A percentile compares a stretch with the other conserved stretches of the same genome.
Evolutionary conservation across 345 rosid species (phyloP).

Genomic region (Lepidium africanum): DNA sequence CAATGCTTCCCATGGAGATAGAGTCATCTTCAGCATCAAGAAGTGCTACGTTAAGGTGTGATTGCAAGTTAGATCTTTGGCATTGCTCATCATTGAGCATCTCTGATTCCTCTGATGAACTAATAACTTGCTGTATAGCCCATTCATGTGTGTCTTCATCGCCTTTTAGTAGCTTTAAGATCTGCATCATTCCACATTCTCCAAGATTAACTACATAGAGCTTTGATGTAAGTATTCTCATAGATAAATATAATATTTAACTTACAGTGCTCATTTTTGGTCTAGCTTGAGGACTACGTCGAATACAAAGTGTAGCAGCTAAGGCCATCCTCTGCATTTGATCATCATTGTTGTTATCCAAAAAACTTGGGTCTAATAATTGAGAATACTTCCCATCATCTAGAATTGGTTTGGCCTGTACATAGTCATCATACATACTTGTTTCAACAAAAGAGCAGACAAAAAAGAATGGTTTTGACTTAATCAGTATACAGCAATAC

Average conservation of each 20-base stretch:
- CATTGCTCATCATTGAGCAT: slow-evolving; percentile 40
- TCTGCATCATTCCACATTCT: slow-evolving; percentile 31
- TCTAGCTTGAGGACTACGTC: slow-evolving; percentile 59
- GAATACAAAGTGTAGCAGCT: slow-evolving; percentile 78
- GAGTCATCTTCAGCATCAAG: slow-evolving; percentile 65
- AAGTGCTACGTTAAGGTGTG: slow-evolving; percentile 80
- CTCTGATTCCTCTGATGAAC: slow-evolving; percentile 39
- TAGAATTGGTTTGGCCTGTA: slow-evolving; percentile 81
- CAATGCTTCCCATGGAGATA: slow-evolving; percentile 58
- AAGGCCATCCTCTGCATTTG: slow-evolving; percentile 71
- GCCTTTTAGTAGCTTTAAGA: slow-evolving; percentile 73
- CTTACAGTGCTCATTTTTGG: slow-evolving; percentile 77
- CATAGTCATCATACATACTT: background rate
- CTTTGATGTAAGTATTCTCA: background rate
- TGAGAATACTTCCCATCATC: slow-evolving; percentile 50
- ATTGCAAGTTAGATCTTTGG: slow-evolving; percentile 52
- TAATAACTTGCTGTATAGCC: slow-evolving; percentile 51
- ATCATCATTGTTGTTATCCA: slow-evolving; percentile 26
- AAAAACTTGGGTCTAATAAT: slow-evolving; percentile 54
- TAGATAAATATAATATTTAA: background rate
- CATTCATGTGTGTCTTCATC: slow-evolving; percentile 45
- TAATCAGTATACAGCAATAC: slow-evolving; percentile 52
- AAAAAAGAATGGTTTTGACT: background rate
- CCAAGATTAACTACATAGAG: background rate
- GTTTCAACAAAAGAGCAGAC: background rate